Evolutionary conservation across 2,329 filamentous ascomycete genomes (phyloP).

Genomic region (Colletotrichum acutatum): DNA sequence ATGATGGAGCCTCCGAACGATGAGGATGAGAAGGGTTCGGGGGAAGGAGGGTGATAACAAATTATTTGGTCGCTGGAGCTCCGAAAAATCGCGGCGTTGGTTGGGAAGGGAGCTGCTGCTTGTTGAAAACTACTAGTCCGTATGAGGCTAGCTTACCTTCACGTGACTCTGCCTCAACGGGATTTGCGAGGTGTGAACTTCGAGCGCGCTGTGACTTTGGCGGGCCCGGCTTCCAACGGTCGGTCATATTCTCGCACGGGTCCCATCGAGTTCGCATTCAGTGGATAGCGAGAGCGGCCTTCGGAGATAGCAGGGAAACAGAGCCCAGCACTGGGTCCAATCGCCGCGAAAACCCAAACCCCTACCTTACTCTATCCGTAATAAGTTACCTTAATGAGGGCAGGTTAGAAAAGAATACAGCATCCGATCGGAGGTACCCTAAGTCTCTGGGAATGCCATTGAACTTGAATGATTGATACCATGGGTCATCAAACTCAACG

Average conservation of each 20-base stretch:
- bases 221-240: constrained; percentile 30
- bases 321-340: not conserved
- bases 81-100: constrained; percentile 56
- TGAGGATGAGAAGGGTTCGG: constrained; percentile 43
- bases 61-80: constrained; percentile 48
- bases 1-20: constrained; percentile 45
- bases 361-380: not conserved
- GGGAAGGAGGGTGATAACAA: constrained; percentile 42
- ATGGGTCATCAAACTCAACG: not conserved
- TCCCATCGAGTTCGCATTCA: constrained; percentile 13
- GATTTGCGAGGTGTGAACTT: constrained; percentile 30
- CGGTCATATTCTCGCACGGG: constrained; percentile 9
- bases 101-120: constrained; percentile 46
- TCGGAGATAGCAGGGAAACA: constrained; percentile 29
- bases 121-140: constrained; percentile 51
- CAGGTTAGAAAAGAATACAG: not conserved
- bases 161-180: constrained; percentile 42
- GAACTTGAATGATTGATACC: not conserved
- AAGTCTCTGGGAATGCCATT: not conserved
- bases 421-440: too few species aligned
- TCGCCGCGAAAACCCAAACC: constrained; percentile 10
- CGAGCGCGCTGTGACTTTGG: constrained; percentile 4
- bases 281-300: not conserved
- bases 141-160: constrained; percentile 38
- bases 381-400: too few species aligned